phyloP scores from a whole-genome alignment of 306 rosid genomes.

The Arachis hypogaea region DNA sequence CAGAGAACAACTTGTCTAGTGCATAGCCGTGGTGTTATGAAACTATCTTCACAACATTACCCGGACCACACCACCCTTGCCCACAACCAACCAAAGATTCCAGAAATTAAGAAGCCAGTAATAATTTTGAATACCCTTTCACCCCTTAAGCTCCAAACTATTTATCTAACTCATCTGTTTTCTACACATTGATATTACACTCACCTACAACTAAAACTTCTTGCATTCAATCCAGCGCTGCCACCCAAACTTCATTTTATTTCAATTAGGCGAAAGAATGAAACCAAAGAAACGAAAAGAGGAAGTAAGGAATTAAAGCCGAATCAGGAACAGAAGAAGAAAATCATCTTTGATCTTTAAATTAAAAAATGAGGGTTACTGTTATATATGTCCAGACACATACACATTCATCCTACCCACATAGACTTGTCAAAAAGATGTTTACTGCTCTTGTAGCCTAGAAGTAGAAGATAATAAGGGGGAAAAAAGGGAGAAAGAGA shows the following conservation, averaged over 20 bases:
- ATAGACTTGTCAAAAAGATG: conserved; percentile 55
- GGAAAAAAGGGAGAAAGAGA: conserved; percentile 34
- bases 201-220: not conserved
- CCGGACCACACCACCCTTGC: conserved; percentile 37
- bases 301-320: conserved; percentile 8
- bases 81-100: conserved; percentile 37
- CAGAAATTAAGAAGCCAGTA: conserved; percentile 29
- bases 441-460: conserved; percentile 47
- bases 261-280: not conserved
- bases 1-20: conserved; percentile 43
- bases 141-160: too few relatives aligned
- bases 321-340: conserved; percentile 28
- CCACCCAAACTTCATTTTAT: conserved; percentile 3
- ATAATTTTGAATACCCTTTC: too few relatives aligned
- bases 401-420: conserved; percentile 57
- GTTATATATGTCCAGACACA: conserved; percentile 52
- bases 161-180: not conserved
- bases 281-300: not conserved
- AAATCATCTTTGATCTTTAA: conserved; percentile 39
- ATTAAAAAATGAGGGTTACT: conserved; percentile 41
- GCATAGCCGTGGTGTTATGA: conserved; percentile 17
- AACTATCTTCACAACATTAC: conserved; percentile 18
- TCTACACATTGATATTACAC: conserved; percentile 11
- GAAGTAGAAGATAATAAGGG: conserved; percentile 17
- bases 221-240: conserved; percentile 34